phyloP scores from a whole-genome alignment of 2,329 filamentous ascomycete genomes.

The Cladosporium austrohemisphaericum region DNA sequence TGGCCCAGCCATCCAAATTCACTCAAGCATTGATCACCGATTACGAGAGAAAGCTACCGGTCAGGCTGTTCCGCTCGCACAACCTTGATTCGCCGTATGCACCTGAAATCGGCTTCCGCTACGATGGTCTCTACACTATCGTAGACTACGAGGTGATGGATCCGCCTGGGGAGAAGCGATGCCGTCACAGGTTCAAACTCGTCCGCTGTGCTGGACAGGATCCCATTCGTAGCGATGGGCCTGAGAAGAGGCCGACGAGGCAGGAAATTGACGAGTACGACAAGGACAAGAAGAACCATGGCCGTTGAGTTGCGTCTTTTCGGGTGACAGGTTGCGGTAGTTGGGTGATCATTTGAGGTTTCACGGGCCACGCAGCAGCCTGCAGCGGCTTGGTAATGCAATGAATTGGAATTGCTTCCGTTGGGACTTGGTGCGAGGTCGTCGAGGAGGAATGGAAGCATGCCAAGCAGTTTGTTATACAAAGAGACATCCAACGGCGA shows the following conservation, averaged over 20 bases:
- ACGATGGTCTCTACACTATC: conserved; percentile 56
- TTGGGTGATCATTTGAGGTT: too few species aligned
- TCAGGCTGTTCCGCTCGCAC: conserved; percentile 51
- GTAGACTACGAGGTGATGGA: conserved; percentile 39
- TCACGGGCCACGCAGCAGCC: too few species aligned
- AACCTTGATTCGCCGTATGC: conserved; percentile 42
- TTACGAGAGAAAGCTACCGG: conserved; percentile 33
- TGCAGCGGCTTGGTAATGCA: too few species aligned
- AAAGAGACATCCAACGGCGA: too few species aligned
- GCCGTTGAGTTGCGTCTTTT: not conserved
- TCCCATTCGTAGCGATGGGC: conserved; percentile 45
- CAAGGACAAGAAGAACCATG: conserved; percentile 21
- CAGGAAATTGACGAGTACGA: conserved; percentile 33
- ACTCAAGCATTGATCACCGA: conserved; percentile 46
- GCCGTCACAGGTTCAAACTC: conserved; percentile 48
- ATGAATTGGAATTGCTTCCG: too few species aligned
- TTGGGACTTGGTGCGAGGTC: too few species aligned
- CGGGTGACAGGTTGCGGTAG: too few species aligned
- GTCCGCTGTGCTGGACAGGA: conserved; percentile 42
- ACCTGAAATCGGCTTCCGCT: conserved; percentile 50
- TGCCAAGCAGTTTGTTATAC: too few species aligned
- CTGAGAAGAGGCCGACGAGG: conserved; percentile 42
- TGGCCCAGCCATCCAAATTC: conserved; percentile 28
- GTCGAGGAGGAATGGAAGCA: too few species aligned
- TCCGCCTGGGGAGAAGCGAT: conserved; percentile 35